phyloP scores from a whole-genome alignment of 1,139 yeast species.

The Pichia inconspicua region DNA sequence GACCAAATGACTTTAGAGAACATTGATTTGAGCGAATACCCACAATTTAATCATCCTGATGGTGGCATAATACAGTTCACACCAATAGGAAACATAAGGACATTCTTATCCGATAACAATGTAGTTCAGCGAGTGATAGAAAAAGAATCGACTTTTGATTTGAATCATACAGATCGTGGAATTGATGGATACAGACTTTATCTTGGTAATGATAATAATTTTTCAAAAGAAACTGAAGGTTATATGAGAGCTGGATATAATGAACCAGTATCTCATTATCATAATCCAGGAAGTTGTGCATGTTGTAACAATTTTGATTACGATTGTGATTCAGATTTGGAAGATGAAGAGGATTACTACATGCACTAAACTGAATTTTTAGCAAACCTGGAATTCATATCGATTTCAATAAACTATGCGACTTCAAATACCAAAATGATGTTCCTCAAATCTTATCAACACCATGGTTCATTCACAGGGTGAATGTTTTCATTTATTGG shows the following conservation, averaged over 20 bases:
- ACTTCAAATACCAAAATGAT: too few relatives aligned
- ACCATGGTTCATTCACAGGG: background rate
- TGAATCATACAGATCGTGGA: constrained; percentile 25
- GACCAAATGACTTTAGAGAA: constrained; percentile 21
- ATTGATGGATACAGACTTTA: constrained; percentile 30
- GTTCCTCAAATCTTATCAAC: background rate
- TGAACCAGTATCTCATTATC: constrained; percentile 13
- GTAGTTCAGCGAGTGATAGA: constrained; percentile 24
- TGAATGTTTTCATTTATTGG: constrained; percentile 2
- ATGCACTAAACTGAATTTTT: constrained; percentile 1
- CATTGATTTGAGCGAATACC: constrained; percentile 41
- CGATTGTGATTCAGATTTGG: constrained; percentile 24
- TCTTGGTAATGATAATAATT: constrained; percentile 26
- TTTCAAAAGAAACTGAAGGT: constrained; percentile 33
- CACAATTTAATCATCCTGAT: constrained; percentile 54
- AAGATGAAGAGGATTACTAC: constrained; percentile 18
- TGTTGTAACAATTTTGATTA: constrained; percentile 10
- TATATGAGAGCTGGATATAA: constrained; percentile 35
- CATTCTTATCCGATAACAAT: constrained; percentile 26
- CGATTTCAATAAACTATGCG: too few relatives aligned
- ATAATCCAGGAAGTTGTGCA: constrained; percentile 17
- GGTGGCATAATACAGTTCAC: constrained; percentile 60
- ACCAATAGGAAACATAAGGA: constrained; percentile 47
- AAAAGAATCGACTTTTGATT: constrained; percentile 26
- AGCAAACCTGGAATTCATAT: too few relatives aligned